A percentile compares a stretch with the other conserved stretches of the same genome.
These are phyloP conservation scores for Miscanthus lutarioriparius DNA, from an alignment of 176 grass and related monocot species.

Conservation along the genomic window DNA sequence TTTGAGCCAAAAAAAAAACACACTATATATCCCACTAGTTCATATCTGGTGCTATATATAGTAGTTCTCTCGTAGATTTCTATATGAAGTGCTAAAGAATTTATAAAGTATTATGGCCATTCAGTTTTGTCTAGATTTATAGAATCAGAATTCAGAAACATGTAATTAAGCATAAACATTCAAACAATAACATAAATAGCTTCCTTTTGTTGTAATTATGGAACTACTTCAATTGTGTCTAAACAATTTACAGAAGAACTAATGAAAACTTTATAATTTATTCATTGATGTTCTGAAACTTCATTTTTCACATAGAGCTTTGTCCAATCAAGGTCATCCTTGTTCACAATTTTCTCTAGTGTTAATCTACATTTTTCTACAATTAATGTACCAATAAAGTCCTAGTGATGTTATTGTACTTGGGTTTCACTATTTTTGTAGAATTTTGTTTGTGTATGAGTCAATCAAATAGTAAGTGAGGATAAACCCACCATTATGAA, in stretches of 20 bases:
- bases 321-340: neutral
- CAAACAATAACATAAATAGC: neutral
- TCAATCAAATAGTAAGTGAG: neutral
- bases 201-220: neutral
- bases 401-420: neutral
- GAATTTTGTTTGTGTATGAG: neutral
- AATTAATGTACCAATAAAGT: neutral
- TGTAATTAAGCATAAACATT: neutral
- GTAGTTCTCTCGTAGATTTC: neutral
- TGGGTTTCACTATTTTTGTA: neutral
- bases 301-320: neutral
- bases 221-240: neutral
- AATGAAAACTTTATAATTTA: neutral
- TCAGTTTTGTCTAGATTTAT: too few species aligned
- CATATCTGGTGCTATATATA: neutral
- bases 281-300: neutral
- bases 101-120: neutral
- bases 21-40: neutral
- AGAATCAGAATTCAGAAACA: neutral
- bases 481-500: neutral
- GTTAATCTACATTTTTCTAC: neutral
- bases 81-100: neutral
- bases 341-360: neutral
- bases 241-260: neutral
- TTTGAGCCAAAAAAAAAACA: neutral